Percentiles rank a stretch among this genome's conserved stretches.
Evolutionary conservation across 2,329 filamentous ascomycete species (phyloP).

Genomic region (Nothomitra cinnamomea): DNA sequence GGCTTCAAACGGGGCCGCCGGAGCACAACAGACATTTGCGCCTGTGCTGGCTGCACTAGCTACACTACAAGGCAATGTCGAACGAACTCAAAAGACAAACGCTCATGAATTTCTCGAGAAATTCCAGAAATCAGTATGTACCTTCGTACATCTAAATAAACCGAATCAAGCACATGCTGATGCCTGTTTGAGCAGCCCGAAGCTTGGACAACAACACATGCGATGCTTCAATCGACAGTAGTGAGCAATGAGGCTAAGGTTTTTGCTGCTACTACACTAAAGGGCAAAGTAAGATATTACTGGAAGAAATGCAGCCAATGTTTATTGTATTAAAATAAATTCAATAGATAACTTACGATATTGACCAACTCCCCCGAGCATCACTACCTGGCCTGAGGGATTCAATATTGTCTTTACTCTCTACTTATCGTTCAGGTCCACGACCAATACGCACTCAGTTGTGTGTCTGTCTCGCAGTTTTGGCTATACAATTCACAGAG

Average conservation of each 20-base stretch:
- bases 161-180: slow-evolving; percentile 14
- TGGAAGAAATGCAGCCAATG: slow-evolving; percentile 9
- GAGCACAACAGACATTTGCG: slow-evolving; percentile 53
- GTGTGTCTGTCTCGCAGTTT: slow-evolving; percentile 81
- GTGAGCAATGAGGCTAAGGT: slow-evolving; percentile 73
- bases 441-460: slow-evolving; percentile 68
- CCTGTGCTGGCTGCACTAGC: slow-evolving; percentile 76
- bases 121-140: slow-evolving; percentile 92
- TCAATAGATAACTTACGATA: slow-evolving; percentile 81
- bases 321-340: not conserved
- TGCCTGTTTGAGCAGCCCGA: slow-evolving; percentile 41
- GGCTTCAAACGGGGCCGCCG: slow-evolving; percentile 49
- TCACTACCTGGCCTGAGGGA: slow-evolving; percentile 63
- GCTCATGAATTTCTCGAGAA: slow-evolving; percentile 81
- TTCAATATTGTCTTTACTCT: slow-evolving; percentile 67
- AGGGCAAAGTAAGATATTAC: slow-evolving; percentile 65
- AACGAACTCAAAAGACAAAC: slow-evolving; percentile 69
- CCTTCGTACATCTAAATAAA: not conserved
- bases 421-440: slow-evolving; percentile 64
- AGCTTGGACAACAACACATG: slow-evolving; percentile 79
- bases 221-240: slow-evolving; percentile 61
- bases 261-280: slow-evolving; percentile 91
- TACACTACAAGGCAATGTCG: slow-evolving; percentile 74
- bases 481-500: slow-evolving; percentile 88
- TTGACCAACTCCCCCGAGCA: slow-evolving; percentile 66